These are phyloP conservation scores for Cordyceps fumosorosea DNA, from an alignment of 2,329 filamentous ascomycete genomes.

Conservation along the genomic window DNA sequence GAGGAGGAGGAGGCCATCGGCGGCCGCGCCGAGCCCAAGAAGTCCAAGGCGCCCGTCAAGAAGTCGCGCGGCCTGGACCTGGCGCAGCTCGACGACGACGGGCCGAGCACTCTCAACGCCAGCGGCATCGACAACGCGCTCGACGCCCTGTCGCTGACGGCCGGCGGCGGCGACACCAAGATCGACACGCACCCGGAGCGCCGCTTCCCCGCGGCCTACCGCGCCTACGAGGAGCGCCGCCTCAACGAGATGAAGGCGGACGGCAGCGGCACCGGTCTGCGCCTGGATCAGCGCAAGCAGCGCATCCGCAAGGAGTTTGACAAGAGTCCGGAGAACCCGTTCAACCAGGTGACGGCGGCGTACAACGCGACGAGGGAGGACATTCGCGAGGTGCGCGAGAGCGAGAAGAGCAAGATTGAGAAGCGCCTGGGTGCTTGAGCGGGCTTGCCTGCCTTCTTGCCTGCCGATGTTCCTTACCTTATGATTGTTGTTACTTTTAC, in stretches of 20 bases:
- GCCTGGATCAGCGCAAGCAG: slow-evolving; percentile 78
- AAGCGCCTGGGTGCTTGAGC: slow-evolving; percentile 46
- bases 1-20: slow-evolving; percentile 69
- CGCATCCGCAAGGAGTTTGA: slow-evolving; percentile 88
- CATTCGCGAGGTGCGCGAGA: slow-evolving; percentile 54
- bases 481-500: not conserved
- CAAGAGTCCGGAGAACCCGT: slow-evolving; percentile 89
- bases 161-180: slow-evolving; percentile 52
- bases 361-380: slow-evolving; percentile 81
- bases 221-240: slow-evolving; percentile 73
- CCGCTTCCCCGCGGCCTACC: slow-evolving; percentile 78
- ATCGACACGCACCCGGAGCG: slow-evolving; percentile 85
- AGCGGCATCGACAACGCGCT: slow-evolving; percentile 90
- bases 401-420: slow-evolving; percentile 71
- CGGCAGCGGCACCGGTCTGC: slow-evolving; percentile 62
- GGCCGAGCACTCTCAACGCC: slow-evolving; percentile 62
- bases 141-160: slow-evolving; percentile 68
- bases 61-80: slow-evolving; percentile 69
- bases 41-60: slow-evolving; percentile 60
- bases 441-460: not conserved
- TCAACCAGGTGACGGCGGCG: slow-evolving; percentile 72
- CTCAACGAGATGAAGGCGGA: slow-evolving; percentile 82
- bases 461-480: too few species aligned
- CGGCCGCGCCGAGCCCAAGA: slow-evolving; percentile 56
- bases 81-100: slow-evolving; percentile 63